phyloP scores from a whole-genome alignment of 1,284 basidiomycete species.

The Apiotrichum brassicae region DNA sequence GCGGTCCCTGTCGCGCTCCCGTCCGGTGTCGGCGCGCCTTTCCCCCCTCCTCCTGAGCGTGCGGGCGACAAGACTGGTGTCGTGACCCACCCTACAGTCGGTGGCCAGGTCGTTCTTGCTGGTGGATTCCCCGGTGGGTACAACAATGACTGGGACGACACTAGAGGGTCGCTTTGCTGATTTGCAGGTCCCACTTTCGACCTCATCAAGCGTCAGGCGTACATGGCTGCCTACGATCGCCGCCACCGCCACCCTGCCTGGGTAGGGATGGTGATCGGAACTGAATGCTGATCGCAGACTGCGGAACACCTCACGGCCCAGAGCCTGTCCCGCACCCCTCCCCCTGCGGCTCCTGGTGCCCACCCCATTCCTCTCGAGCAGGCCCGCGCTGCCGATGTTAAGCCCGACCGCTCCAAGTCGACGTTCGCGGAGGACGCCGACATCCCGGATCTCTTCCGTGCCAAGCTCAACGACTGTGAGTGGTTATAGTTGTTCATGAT shows the following conservation, averaged over 20 bases:
- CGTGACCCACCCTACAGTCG: slow-evolving; percentile 24
- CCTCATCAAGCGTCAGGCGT: slow-evolving; percentile 69
- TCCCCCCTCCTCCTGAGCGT: slow-evolving; percentile 23
- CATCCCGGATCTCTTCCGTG: slow-evolving; percentile 73
- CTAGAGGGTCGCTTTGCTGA: no score
- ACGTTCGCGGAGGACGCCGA: slow-evolving; percentile 77
- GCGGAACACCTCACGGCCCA: slow-evolving; percentile 82
- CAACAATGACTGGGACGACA: slow-evolving; percentile 17
- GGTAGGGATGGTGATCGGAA: slow-evolving; percentile 52
- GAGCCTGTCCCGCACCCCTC: slow-evolving; percentile 57
- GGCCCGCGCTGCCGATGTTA: slow-evolving; percentile 41
- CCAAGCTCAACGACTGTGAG: slow-evolving; percentile 69
- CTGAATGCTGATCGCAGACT: slow-evolving; percentile 55
- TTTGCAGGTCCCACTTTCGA: slow-evolving; percentile 75
- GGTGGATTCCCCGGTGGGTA: slow-evolving; percentile 46
- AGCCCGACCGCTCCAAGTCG: slow-evolving; percentile 69
- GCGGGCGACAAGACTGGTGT: slow-evolving; percentile 15
- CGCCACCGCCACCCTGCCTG: slow-evolving; percentile 85
- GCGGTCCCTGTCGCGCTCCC: neutral
- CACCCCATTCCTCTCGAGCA: slow-evolving; percentile 31
- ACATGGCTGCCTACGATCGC: slow-evolving; percentile 85
- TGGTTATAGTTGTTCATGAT: neutral
- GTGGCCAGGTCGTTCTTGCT: slow-evolving; percentile 30
- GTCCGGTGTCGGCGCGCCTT: slow-evolving; percentile 9
- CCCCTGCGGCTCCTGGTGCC: slow-evolving; percentile 20